Evolutionary conservation across 192 early-diverging fungal genomes (phyloP), one percentile per base, ranked within the genome.

Genomic region (Mortierella hygrophila): DNA sequence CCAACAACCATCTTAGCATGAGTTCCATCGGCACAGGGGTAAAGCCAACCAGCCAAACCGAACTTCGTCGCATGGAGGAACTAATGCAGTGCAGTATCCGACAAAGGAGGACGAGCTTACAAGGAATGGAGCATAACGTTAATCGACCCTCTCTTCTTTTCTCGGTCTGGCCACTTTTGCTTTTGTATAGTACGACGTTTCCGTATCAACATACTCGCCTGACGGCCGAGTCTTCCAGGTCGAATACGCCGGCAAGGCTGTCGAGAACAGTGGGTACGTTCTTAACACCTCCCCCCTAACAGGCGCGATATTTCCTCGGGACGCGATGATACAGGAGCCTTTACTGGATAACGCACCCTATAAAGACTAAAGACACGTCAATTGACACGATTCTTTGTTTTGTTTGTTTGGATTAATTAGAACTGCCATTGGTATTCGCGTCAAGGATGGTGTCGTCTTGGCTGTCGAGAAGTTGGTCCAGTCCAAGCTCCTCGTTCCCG

Each of bases 201-300:
- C 97, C 41, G 95, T 97, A 49, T 97, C 97, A 83, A 99, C 99
- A 42, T 99, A 99, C 88, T 99, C 99, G 46, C 98, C 98, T 44
- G 99, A 99, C 90, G 99, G 99, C 74, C 95, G 98, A 74, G 95
- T 99, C 78, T 99, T 99, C 91, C 99, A 99, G 91, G 96, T 99
- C 52, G 99, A 99, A 91, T 99, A 99, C 86, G 99, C 99, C 46
- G 88, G 92, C 78, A 99, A 99, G 89, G 98, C 99, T 52, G 98
- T 99, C 16, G 98, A 99, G 82, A 99, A 99, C 93, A 97, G 97
- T 89, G 98, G 98, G 96, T 97, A 91, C 29, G 83, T 81, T 65
- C 9, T 8, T 46, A 10, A 37, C 1, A 37, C 1, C 0, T 15
- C 20, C 74, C 4, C 10, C 1, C 5, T 13, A 74, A 1, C 6